Evolutionary conservation across 116 monocot genomes (phyloP).

Genomic region (Posidonia oceanica): DNA sequence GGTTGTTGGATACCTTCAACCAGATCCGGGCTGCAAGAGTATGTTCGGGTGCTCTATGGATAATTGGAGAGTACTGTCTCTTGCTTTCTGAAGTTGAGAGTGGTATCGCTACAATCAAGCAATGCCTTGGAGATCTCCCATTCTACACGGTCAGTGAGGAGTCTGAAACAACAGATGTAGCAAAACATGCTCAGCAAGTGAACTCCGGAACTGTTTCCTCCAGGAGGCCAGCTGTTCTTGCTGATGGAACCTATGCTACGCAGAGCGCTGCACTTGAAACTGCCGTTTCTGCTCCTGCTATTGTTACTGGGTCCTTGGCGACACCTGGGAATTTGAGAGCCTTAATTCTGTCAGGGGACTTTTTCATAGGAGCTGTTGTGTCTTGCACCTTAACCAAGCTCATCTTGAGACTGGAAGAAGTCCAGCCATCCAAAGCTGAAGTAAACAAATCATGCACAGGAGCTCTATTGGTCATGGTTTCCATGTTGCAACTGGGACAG

Average conservation of each 20-base stretch:
- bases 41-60: slow-evolving; percentile 82
- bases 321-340: slow-evolving; percentile 59
- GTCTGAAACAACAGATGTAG: slow-evolving; percentile 22
- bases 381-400: slow-evolving; percentile 60
- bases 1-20: slow-evolving; percentile 73
- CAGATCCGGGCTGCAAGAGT: slow-evolving; percentile 75
- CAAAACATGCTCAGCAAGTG: slow-evolving; percentile 25
- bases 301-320: slow-evolving; percentile 34
- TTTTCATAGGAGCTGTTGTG: slow-evolving; percentile 61
- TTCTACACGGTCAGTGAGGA: slow-evolving; percentile 56
- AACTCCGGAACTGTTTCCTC: slow-evolving; percentile 51
- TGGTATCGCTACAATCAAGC: slow-evolving; percentile 72
- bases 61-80: slow-evolving; percentile 83
- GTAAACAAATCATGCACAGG: slow-evolving; percentile 5
- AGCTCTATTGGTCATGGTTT: slow-evolving; percentile 50
- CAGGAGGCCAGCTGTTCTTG: slow-evolving; percentile 56
- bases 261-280: slow-evolving; percentile 76
- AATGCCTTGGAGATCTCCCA: slow-evolving; percentile 85
- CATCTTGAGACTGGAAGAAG: slow-evolving; percentile 28
- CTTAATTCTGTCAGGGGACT: slow-evolving; percentile 59
- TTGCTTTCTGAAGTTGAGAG: slow-evolving; percentile 77
- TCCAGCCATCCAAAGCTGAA: too few relatives aligned
- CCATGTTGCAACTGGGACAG: slow-evolving; percentile 68
- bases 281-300: slow-evolving; percentile 32
- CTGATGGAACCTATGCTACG: slow-evolving; percentile 81